Evolutionary conservation across 1,284 basidiomycete genomes (phyloP), one percentile per base, ranked within the genome.

Genomic region (Apiotrichum gracile): DNA sequence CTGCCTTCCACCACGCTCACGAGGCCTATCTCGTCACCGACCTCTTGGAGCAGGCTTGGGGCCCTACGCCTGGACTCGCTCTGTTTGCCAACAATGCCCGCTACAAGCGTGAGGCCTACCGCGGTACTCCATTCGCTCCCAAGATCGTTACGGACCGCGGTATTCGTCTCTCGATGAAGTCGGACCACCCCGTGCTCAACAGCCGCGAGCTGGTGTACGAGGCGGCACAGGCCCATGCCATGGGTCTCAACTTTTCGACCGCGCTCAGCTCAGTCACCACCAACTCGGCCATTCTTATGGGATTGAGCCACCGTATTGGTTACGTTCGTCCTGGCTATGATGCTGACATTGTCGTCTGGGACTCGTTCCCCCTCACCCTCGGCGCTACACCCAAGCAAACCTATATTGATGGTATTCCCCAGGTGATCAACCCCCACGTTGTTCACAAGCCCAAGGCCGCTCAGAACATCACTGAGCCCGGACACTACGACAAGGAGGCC

Each of bases 211-310:
- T 78, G 7, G 24, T 35, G 24, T 85, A 84, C 65, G 91, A 96
- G 72, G 91, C 91, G 0, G 87, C 89, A 52, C 88, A 92, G 69
- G 89, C 87, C 2, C 84, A 91, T 65, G 86, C 86, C 68, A 93
- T 75, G 55, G 78, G 78, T 12, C 63, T 80, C 21, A 69, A 75
- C 58, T 65, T 61, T 34, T 66, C 66, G 1, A 55, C 61, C 26
- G 66, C 74, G 0, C 53, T 76, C 12, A 79, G 84, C 4, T 78
- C 87, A 3, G 85, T 94, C 17, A 94, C 84, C 0, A 83, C 85
- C 1, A 86, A 84, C 13, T 84, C 91, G 2, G 90, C 91, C 1
- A 80, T 78, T 35, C 80, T 85, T 2, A 77, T 90, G 55, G 91
- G 91, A 1, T 77, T 87, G 53, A 85, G 84, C 54, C 89, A 96